These are phyloP conservation scores for Eutrema heterophyllum DNA, from an alignment of 345 rosid species.

Conservation along the genomic window DNA sequence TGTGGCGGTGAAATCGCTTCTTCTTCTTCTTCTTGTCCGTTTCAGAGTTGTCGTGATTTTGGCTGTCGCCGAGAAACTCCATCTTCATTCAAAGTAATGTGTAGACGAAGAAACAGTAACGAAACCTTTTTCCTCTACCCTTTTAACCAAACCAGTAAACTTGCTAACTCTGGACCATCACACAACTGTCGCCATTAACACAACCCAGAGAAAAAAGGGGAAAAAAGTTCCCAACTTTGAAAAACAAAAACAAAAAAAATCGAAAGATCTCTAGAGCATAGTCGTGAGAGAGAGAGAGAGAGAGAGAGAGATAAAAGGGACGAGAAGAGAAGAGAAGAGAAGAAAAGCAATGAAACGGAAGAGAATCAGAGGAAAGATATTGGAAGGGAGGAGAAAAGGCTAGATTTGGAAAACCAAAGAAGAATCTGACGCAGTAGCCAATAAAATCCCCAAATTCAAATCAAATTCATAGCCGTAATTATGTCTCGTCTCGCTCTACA, in stretches of 20 bases:
- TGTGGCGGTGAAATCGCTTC: conserved; percentile 93
- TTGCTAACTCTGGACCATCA: conserved; percentile 23
- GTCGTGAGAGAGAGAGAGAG: neutral
- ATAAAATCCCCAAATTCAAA: neutral
- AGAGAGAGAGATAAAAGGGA: neutral
- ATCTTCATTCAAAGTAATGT: conserved; percentile 15
- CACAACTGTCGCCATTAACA: conserved; percentile 26
- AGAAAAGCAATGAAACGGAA: conserved; percentile 31
- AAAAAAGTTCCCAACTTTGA: neutral
- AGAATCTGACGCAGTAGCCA: neutral
- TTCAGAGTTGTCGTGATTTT: conserved; percentile 37
- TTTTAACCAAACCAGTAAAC: conserved; percentile 11
- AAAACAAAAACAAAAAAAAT: neutral
- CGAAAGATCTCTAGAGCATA: neutral
- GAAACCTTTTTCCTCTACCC: neutral
- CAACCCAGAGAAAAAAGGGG: neutral
- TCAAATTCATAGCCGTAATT: conserved; percentile 21
- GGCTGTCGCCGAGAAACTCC: conserved; percentile 43
- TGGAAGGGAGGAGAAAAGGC: conserved; percentile 2
- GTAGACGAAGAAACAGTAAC: neutral
- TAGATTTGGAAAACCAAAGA: conserved; percentile 12
- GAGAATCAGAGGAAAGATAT: conserved; percentile 7
- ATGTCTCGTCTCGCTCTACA: conserved; percentile 3
- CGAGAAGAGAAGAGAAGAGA: neutral
- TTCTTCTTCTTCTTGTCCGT: conserved; percentile 54